Conservation (phyloP, 1,284 basidiomycete genomes). For the Puccinia polysora region DNA sequence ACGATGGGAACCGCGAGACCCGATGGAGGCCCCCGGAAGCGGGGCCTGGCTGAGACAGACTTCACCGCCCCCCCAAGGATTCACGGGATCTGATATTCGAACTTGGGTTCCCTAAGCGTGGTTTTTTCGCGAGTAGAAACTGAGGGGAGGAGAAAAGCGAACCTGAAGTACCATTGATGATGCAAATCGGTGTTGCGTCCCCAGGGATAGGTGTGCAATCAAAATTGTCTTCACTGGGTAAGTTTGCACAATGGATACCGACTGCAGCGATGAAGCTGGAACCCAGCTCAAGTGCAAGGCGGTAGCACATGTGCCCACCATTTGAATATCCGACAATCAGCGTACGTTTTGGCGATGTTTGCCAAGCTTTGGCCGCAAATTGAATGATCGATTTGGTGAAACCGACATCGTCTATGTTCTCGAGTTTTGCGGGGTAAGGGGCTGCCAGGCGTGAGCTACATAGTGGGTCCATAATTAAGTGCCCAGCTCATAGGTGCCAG, state of each 20-base stretch:
- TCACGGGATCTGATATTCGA: conserved; percentile 39
- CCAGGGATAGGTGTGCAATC: conserved; percentile 10
- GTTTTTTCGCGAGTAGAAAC: neutral
- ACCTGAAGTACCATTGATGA: conserved; percentile 36
- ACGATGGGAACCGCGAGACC: conserved; percentile 16
- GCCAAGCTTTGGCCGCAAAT: conserved; percentile 22
- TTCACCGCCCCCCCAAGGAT: conserved; percentile 28
- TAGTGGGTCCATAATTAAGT: neutral
- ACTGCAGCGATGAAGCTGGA: conserved; percentile 22
- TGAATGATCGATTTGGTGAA: conserved; percentile 40
- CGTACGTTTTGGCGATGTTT: conserved; percentile 15
- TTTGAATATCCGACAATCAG: conserved; percentile 36
- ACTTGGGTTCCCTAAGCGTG: neutral
- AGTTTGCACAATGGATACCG: conserved; percentile 30
- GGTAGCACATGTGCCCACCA: conserved; percentile 28
- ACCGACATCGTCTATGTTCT: conserved; percentile 29
- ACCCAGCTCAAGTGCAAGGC: conserved; percentile 32
- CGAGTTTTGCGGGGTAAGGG: conserved; percentile 24
- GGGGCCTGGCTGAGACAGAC: conserved; percentile 19
- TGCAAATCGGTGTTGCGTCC: conserved; percentile 33
- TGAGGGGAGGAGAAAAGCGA: neutral
- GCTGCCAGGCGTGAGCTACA: conserved; percentile 22
- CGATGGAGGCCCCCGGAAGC: conserved; percentile 1
- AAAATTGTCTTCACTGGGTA: conserved; percentile 26
- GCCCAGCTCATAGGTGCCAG: neutral